phyloP scores from a whole-genome alignment of 73 alveolate genomes.

The Paramecium biaurelia region DNA sequence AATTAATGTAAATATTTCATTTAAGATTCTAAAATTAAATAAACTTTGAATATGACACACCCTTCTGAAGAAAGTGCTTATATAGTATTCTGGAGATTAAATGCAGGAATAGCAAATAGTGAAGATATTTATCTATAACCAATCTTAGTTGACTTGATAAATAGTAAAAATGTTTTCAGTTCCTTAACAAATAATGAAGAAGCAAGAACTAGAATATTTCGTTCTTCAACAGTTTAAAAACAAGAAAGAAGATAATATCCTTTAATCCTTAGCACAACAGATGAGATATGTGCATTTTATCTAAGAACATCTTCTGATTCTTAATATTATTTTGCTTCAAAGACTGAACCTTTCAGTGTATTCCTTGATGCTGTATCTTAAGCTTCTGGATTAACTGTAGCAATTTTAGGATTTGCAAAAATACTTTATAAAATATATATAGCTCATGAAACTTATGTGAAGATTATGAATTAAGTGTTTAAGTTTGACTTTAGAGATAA shows the following conservation, averaged over 20 bases:
- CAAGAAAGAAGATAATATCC: background rate
- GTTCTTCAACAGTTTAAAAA: background rate
- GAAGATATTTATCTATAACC: background rate
- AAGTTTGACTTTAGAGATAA: background rate
- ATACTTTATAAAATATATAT: background rate
- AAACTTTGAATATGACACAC: background rate
- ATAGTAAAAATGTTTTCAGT: background rate
- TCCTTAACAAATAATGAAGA: background rate
- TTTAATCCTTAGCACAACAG: background rate
- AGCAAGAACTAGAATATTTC: background rate
- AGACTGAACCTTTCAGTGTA: background rate
- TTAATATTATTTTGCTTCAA: background rate
- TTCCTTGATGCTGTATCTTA: background rate
- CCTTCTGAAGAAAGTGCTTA: background rate
- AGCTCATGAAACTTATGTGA: background rate
- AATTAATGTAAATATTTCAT: background rate
- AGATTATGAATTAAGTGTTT: background rate
- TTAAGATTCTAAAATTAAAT: background rate
- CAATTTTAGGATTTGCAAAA: background rate
- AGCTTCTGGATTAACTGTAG: constrained; percentile 16
- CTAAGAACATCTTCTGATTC: background rate
- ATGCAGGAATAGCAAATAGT: background rate
- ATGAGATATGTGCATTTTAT: background rate
- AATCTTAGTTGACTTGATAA: background rate
- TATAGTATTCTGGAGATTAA: constrained; percentile 19